Base-by-base conservation (phyloP, 2,329 filamentous ascomycete species). In the Fusarium citri region DNA sequence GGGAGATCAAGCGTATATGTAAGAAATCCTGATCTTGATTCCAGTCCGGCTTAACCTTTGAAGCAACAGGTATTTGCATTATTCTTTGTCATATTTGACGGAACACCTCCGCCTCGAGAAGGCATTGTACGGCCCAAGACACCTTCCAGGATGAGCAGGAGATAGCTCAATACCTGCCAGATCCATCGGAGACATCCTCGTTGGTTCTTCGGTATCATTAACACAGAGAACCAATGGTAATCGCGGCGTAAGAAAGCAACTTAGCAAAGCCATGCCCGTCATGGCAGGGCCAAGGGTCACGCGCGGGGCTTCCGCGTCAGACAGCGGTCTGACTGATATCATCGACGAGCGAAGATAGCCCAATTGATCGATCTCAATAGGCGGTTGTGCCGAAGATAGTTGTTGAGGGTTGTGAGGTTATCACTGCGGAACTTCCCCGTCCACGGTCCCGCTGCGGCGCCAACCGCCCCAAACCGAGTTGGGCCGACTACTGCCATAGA, bases 381-480 rank as follows among this genome's bases (percentile, higher is more conserved):
- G 59, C 60, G 55, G 71, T 72, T 72, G 73, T 66, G 72, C 69
- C 72, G 71, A 72, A 70, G 54, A 58, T 51, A 59, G 66, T 61
- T 66, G 58, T 46, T 68, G 50, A 40, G 47, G 47, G 66, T 68
- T 69, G 73, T 62, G 63, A 74, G 45, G 69, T 42, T 71, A 70
- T 58, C 50, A 59, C 55, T 55, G 76, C 76, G 76, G 76, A 78
- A 78, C 69, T 55, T 53, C 59, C 65, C 76, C 76, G 73, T 74
- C 71, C 60, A 62, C 51, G 41, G 63, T 70, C 73, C 69, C 64
- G 65, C 62, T 71, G 76, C 77, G 74, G 73, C 70, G 72, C 72
- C 73, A 81, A 70, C 81, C 81, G 81, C 69, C 55, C 71, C 61
- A 81, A 83, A 79, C 82, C 82, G 82, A 76, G 58, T 66, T 72